phyloP scores from a whole-genome alignment of 331 rosid species.

The Quercus lobata region DNA sequence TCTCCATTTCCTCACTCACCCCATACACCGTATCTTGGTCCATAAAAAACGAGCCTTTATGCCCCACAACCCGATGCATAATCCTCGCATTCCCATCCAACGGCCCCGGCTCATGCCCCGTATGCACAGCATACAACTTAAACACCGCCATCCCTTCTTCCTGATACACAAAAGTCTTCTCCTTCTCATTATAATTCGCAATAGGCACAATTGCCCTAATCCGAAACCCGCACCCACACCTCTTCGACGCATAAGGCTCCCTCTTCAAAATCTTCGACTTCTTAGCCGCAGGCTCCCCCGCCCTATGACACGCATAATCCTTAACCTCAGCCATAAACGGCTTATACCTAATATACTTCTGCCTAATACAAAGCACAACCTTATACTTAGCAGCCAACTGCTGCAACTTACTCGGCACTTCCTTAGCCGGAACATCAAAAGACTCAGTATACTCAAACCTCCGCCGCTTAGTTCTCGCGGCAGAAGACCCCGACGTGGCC shows the following conservation, averaged over 20 bases:
- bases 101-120: slow-evolving; percentile 98
- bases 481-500: slow-evolving; percentile 31
- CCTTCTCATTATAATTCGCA: slow-evolving; percentile 91
- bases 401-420: slow-evolving; percentile 79
- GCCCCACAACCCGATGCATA: slow-evolving; percentile 94
- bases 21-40: slow-evolving; percentile 94
- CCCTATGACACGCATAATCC: slow-evolving; percentile 98
- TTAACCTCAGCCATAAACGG: slow-evolving; percentile 99
- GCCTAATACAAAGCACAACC: slow-evolving; percentile 94
- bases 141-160: slow-evolving; percentile 94
- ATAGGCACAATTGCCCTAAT: slow-evolving; percentile 97
- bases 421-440: slow-evolving; percentile 90
- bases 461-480: slow-evolving; percentile 64
- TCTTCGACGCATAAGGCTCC: slow-evolving; percentile 92
- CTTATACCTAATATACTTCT: slow-evolving; percentile 96
- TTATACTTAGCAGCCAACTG: slow-evolving; percentile 93
- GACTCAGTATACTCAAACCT: slow-evolving; percentile 92
- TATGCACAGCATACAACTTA: slow-evolving; percentile 93
- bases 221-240: slow-evolving; percentile 97
- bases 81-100: slow-evolving; percentile 97
- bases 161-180: slow-evolving; percentile 91
- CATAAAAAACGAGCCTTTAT: slow-evolving; percentile 74
- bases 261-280: slow-evolving; percentile 79
- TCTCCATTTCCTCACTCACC: slow-evolving; percentile 89
- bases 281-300: slow-evolving; percentile 89